phyloP scores from a whole-genome alignment of 2,329 filamentous ascomycete species.

The Fulvia fulva region DNA sequence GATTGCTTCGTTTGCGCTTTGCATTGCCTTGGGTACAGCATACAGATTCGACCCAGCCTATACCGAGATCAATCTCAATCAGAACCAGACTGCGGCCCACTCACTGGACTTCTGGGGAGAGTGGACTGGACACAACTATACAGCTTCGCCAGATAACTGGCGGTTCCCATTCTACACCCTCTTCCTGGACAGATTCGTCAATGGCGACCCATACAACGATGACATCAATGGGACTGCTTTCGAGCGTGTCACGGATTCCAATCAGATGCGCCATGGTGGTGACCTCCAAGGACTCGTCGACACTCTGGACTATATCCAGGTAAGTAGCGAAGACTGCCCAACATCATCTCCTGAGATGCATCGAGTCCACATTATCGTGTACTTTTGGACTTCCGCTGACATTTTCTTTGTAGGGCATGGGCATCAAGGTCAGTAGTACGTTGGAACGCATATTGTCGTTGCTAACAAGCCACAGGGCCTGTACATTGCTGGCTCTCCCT shows the following conservation, averaged over 20 bases:
- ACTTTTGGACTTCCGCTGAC: too few species aligned
- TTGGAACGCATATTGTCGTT: too few species aligned
- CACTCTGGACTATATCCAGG: conserved; percentile 60
- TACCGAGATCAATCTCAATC: conserved; percentile 56
- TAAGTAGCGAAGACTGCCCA: too few species aligned
- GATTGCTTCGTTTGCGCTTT: background rate
- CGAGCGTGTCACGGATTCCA: conserved; percentile 57
- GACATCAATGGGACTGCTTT: conserved; percentile 57
- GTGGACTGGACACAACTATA: conserved; percentile 51
- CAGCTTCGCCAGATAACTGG: conserved; percentile 56
- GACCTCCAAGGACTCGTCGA: conserved; percentile 57
- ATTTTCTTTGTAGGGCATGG: too few species aligned
- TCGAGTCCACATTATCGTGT: too few species aligned
- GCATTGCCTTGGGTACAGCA: background rate
- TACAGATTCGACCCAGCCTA: conserved; percentile 45
- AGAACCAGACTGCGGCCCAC: conserved; percentile 50
- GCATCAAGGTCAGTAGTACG: too few species aligned
- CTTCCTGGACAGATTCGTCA: conserved; percentile 61
- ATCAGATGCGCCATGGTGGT: conserved; percentile 59
- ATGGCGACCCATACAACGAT: conserved; percentile 62
- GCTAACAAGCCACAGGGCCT: too few species aligned
- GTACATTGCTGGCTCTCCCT: conserved; percentile 58
- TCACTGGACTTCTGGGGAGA: conserved; percentile 56
- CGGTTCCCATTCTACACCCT: conserved; percentile 61
- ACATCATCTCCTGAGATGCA: too few species aligned